Conservation (phyloP, 129 eudicot species). For the Chrysanthemum lavandulifolium region DNA sequence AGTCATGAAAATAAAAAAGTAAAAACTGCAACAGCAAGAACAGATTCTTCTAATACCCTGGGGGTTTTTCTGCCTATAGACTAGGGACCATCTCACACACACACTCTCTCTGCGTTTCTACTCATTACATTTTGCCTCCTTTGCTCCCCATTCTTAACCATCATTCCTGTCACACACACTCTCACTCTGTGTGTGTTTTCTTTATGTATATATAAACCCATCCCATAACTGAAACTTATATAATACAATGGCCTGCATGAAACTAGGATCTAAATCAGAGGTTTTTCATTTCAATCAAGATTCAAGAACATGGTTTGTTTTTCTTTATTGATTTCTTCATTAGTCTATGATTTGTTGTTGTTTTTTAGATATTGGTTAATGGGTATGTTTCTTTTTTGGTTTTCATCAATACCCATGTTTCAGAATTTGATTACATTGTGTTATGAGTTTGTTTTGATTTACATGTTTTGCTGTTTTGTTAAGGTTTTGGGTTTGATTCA, state of each 20-base stretch:
- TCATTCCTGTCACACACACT: slow-evolving; percentile 27
- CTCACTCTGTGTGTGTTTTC: not conserved
- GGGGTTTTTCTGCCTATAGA: slow-evolving; percentile 38
- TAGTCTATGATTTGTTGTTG: not conserved
- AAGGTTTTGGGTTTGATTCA: slow-evolving; percentile 10
- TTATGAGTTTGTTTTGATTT: slow-evolving; percentile 7
- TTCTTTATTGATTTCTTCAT: not conserved
- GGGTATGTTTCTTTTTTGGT: slow-evolving; percentile 15
- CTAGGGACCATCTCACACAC: slow-evolving; percentile 42
- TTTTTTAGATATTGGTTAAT: slow-evolving; percentile 10
- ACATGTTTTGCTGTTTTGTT: not conserved
- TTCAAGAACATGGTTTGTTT: slow-evolving; percentile 48
- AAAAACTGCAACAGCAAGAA: slow-evolving; percentile 34
- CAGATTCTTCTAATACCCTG: slow-evolving; percentile 37
- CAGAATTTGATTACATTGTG: not conserved
- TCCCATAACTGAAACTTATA: not conserved
- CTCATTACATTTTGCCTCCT: slow-evolving; percentile 29
- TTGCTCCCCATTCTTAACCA: slow-evolving; percentile 22
- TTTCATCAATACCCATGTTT: slow-evolving; percentile 24
- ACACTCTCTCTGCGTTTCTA: slow-evolving; percentile 25
- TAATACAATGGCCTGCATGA: slow-evolving; percentile 40
- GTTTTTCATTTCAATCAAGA: slow-evolving; percentile 44
- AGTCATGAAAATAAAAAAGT: not conserved
- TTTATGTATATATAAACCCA: slow-evolving; percentile 1
- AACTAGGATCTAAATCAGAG: slow-evolving; percentile 61